phyloP scores from a whole-genome alignment of 768 basidiomycete species.

The Leccinum barrowsii region DNA sequence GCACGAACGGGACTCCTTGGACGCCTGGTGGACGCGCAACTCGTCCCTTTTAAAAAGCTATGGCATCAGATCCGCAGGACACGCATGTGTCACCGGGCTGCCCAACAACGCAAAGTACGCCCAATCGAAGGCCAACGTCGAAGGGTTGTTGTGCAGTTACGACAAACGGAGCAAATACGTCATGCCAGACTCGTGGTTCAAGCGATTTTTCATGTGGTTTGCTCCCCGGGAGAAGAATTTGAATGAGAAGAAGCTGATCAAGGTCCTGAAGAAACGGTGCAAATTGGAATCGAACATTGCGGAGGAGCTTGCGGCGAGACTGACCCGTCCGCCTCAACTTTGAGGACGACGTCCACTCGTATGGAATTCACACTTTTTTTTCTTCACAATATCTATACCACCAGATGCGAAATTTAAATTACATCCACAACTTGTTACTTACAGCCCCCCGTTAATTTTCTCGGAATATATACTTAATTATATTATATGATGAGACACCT shows the following conservation, averaged over 20 bases:
- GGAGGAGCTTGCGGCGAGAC: not conserved
- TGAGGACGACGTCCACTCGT: too few relatives aligned
- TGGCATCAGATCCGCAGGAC: slow-evolving; percentile 20
- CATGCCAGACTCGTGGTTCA: not conserved
- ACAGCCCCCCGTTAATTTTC: too few relatives aligned
- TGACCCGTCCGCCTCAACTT: not conserved
- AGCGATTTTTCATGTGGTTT: not conserved
- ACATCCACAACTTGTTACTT: too few relatives aligned
- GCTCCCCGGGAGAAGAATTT: not conserved
- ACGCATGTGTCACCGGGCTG: slow-evolving; percentile 33
- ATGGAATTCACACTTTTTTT: too few relatives aligned
- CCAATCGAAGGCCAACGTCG: not conserved
- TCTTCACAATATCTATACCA: too few relatives aligned
- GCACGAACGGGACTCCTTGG: slow-evolving; percentile 24
- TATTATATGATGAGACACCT: too few relatives aligned
- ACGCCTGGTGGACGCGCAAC: slow-evolving; percentile 33
- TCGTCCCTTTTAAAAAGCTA: slow-evolving; percentile 13
- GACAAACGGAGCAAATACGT: not conserved
- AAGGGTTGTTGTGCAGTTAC: not conserved
- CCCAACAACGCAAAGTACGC: slow-evolving; percentile 18
- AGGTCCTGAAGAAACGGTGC: not conserved
- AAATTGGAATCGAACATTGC: not conserved
- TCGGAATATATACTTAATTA: too few relatives aligned
- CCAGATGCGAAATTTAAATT: too few relatives aligned
- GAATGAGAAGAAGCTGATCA: not conserved